Evolutionary conservation across 352 stramenopile genomes (phyloP), one percentile per base, ranked within the genome.

Genomic region (Phytophthora uliginosa): DNA sequence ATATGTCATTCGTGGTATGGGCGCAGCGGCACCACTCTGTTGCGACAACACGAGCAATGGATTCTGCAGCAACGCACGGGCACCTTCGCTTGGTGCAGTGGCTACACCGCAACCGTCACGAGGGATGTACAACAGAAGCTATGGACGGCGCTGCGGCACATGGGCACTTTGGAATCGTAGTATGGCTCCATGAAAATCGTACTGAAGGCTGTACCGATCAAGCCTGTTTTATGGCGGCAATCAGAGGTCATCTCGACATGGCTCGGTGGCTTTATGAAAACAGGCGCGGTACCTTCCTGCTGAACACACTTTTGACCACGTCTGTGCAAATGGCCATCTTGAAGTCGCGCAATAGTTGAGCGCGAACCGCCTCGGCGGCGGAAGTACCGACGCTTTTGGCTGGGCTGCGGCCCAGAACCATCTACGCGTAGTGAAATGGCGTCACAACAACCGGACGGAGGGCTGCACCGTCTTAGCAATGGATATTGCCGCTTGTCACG

Each of bases 81-180:
- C 57, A 26, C 40, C 15, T 63, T 13, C 5, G 12, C 8, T 10
- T 54, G 24, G 13, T 63, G 9, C 38, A 31, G 17, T 63, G 42
- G 36, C 24, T 63, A 6, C 57, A 63, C 26, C 26, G 7, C 20
- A 55, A 52, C 18, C 22, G 42, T 8, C 6, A 5, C 5, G 57
- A 62, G 7, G 38, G 57, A 13, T 42, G 57, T 26, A 61, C 55
- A 36, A 48, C 33, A 31, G 34, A 61, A n/a, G 55, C 55, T 9
- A 61, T 51, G 24, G 57, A 54, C 40, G 38, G 15, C 7, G 36
- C 57, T 18, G 22, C 57, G 4, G 42, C 15, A 7, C 20, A 54
- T 31, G 57, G 24, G 13, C 57, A 54, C 26, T 28, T 63, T 28
- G 20, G 54, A 15, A 31, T 54, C 24, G 57, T 63, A 7, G 8